phyloP scores from a whole-genome alignment of 2,329 filamentous ascomycete species.

The Aspergillus melleus region DNA sequence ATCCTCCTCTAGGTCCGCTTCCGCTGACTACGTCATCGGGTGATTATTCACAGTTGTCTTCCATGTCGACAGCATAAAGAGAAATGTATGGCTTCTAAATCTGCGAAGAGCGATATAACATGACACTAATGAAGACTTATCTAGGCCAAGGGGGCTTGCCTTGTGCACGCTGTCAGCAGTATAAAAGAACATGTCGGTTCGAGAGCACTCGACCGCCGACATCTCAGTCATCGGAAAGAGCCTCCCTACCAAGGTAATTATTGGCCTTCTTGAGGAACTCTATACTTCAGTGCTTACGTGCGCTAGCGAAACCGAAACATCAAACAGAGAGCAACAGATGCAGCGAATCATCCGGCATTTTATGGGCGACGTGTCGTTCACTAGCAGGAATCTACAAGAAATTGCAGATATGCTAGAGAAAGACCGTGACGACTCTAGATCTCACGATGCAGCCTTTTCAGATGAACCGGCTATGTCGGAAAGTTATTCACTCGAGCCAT shows the following conservation, averaged over 20 bases:
- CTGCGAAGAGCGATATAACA: not conserved
- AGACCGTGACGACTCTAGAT: slow-evolving; percentile 3
- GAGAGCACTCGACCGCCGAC: slow-evolving; percentile 21
- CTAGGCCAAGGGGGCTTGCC: slow-evolving; percentile 49
- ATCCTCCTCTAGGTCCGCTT: not conserved
- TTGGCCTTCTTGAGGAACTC: not conserved
- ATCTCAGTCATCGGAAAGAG: not conserved
- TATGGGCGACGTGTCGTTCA: slow-evolving; percentile 37
- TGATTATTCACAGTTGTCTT: slow-evolving; percentile 40
- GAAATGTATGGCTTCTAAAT: slow-evolving; percentile 34
- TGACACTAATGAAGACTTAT: not conserved
- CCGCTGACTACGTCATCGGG: not conserved
- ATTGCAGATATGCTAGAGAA: slow-evolving; percentile 41
- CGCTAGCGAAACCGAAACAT: not conserved
- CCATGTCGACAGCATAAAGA: slow-evolving; percentile 52
- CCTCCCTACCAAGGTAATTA: not conserved
- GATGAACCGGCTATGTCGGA: slow-evolving; percentile 13
- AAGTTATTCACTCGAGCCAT: slow-evolving; percentile 17
- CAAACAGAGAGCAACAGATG: slow-evolving; percentile 28
- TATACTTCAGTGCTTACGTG: not conserved
- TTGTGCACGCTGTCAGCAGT: slow-evolving; percentile 49
- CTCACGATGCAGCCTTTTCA: not conserved
- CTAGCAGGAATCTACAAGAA: slow-evolving; percentile 31
- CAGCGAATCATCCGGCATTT: slow-evolving; percentile 45
- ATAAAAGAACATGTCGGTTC: slow-evolving; percentile 49